These are phyloP conservation scores for Daucus carota DNA, from an alignment of 129 eudicot species.

Conservation along the genomic window DNA sequence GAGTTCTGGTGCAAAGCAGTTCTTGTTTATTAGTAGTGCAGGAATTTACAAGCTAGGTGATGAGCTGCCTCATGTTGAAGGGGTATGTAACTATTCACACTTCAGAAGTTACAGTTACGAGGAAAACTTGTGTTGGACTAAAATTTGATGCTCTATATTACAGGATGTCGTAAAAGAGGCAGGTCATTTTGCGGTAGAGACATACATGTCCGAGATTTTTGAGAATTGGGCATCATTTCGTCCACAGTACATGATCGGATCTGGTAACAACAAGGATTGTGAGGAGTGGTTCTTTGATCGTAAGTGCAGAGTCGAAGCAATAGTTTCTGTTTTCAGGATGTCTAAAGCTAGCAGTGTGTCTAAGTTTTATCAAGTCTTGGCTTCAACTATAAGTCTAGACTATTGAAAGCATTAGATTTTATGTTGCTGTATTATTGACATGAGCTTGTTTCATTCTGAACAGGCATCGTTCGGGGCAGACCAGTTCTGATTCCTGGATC, in stretches of 20 bases:
- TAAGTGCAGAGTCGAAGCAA: constrained; percentile 31
- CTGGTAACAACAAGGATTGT: constrained; percentile 97
- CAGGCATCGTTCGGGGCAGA: constrained; percentile 92
- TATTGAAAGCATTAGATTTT: not conserved
- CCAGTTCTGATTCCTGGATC: constrained; percentile 93
- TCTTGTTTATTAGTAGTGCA: constrained; percentile 90
- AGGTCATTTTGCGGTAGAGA: constrained; percentile 80
- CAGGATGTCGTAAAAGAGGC: constrained; percentile 94
- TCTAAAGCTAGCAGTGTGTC: not conserved
- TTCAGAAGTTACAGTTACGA: constrained; percentile 5
- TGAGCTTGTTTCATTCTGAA: not conserved
- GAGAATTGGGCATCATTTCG: constrained; percentile 78
- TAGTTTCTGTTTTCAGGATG: not conserved
- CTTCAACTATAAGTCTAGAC: not conserved
- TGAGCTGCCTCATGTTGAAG: constrained; percentile 97
- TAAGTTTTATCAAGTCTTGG: not conserved
- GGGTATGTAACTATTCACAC: constrained; percentile 35
- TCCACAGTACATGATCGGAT: constrained; percentile 98
- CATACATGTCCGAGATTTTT: constrained; percentile 65
- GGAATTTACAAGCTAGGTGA: constrained; percentile 92
- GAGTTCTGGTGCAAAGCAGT: constrained; percentile 64
- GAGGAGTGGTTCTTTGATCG: constrained; percentile 99
- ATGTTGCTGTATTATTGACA: not conserved
- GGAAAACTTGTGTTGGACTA: not conserved
- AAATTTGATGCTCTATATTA: constrained; percentile 13